Evolutionary conservation across 1,284 basidiomycete species (phyloP).

Genomic region (Peniophora sp.): DNA sequence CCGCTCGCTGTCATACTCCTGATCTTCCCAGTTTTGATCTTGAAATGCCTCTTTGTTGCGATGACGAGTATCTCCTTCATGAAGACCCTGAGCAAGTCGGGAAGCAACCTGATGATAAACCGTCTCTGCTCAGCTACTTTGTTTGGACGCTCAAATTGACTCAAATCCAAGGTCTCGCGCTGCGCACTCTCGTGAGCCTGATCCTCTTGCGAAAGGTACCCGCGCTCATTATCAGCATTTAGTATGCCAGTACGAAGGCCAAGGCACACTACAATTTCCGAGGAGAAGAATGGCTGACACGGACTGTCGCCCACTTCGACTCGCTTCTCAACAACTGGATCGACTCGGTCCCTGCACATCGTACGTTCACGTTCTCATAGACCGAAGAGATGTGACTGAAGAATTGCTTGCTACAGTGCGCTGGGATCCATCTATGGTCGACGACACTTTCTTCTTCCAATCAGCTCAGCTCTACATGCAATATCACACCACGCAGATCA

Average conservation of each 20-base stretch:
- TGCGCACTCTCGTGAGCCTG: constrained; percentile 32
- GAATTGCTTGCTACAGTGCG: constrained; percentile 24
- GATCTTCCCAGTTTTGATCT: constrained; percentile 34
- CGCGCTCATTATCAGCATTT: no score
- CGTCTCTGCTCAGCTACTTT: constrained; percentile 29
- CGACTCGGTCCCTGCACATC: constrained; percentile 44
- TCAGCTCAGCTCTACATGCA: constrained; percentile 44
- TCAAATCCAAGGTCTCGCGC: constrained; percentile 35
- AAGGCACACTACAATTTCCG: constrained; percentile 34
- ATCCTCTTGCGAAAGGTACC: not conserved
- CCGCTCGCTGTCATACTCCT: not conserved
- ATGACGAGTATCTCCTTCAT: constrained; percentile 40
- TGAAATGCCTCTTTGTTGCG: constrained; percentile 38
- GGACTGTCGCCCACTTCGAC: constrained; percentile 47
- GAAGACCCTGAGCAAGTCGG: constrained; percentile 23
- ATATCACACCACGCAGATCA: constrained; percentile 47
- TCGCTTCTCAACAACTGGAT: constrained; percentile 56
- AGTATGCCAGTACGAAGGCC: constrained; percentile 54
- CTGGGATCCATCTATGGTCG: constrained; percentile 45
- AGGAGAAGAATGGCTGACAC: constrained; percentile 40
- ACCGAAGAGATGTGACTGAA: not conserved
- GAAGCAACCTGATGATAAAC: constrained; percentile 25
- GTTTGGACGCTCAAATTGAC: constrained; percentile 34
- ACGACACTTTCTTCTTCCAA: constrained; percentile 40
- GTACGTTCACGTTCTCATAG: constrained; percentile 10